Percentiles rank a stretch among this genome's conserved stretches.
These are phyloP conservation scores for Aspergillus bridgeri DNA, from an alignment of 495 filamentous ascomycete species.

Conservation along the genomic window DNA sequence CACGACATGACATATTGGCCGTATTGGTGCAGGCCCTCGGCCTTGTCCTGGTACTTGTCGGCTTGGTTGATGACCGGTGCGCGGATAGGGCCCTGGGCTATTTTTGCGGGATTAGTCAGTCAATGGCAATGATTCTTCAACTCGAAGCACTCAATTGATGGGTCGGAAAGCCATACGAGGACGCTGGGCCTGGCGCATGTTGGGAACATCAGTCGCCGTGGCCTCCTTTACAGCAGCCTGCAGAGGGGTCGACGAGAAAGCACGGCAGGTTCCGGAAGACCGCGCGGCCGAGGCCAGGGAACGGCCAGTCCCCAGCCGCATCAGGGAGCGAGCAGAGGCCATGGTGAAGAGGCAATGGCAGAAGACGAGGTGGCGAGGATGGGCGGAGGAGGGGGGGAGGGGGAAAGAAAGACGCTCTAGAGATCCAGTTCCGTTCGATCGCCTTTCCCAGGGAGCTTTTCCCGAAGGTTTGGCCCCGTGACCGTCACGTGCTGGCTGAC, in stretches of 20 bases:
- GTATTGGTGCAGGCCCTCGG: conserved; percentile 83
- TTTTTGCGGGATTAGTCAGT: conserved; percentile 16
- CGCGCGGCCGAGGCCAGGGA: conserved; percentile 58
- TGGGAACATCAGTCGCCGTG: conserved; percentile 46
- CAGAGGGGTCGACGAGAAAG: conserved; percentile 54
- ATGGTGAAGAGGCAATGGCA: conserved; percentile 38
- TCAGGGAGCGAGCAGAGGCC: conserved; percentile 57
- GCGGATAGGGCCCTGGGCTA: conserved; percentile 61
- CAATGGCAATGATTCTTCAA: conserved; percentile 9
- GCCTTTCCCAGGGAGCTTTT: conserved; percentile 31
- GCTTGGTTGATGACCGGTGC: conserved; percentile 84
- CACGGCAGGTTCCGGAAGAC: conserved; percentile 49
- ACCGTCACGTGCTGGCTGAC: conserved; percentile 30
- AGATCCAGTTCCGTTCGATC: background rate
- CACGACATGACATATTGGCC: conserved; percentile 95
- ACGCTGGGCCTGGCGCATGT: conserved; percentile 64
- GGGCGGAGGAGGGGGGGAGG: conserved; percentile 14
- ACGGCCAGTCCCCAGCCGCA: conserved; percentile 62
- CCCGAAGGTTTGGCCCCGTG: conserved; percentile 26
- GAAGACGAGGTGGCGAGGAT: conserved; percentile 8
- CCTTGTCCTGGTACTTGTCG: conserved; percentile 85
- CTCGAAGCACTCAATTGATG: background rate
- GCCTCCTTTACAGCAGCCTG: conserved; percentile 54
- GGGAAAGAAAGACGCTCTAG: conserved; percentile 9
- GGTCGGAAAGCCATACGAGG: conserved; percentile 47